Evolutionary conservation across 2,329 filamentous ascomycete genomes (phyloP), one percentile per base, ranked within the genome.

Genomic region (Aplosporella prunicola): DNA sequence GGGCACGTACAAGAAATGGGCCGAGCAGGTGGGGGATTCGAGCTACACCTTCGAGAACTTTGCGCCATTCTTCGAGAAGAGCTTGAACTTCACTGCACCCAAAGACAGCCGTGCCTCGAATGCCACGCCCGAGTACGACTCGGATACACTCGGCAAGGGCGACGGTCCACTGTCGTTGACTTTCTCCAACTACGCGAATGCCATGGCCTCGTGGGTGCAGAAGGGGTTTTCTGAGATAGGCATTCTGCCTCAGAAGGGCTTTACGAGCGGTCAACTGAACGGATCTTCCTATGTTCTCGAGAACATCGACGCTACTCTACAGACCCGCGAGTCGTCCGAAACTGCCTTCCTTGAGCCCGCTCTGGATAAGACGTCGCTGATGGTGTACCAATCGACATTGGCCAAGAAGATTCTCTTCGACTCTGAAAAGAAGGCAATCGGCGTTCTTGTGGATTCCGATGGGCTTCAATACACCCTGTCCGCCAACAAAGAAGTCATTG

Each of bases 401-500:
- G 34, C 26, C 7, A 39, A 35, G 23, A 46, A 45, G 33, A 32
- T 51, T 9, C 5, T 48, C 3, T 51, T 53, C 41, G 37, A 57
- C 25, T 30, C 14, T 2, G 32, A 41, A 15, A 49, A 51, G 39
- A 45, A 20, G 5, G 52, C 52, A 1, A 53, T 40, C 3, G 51
- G 51, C 8, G 51, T 53, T 5, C 20, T 22, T 5, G 38, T 51
- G 5, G 27, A 42, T 6, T 45, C 45, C 3, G n/a, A 24, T 4
- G 45, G 45, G 0, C 2, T 31, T 9, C 11, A 18, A 3, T 50
- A 45, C 9, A 44, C 26, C 9, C 38, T 55, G 8, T 42, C 31
- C 0, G 60, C 60, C 3, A 53, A 47, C 6, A 58, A 61, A 26
- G 64, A 68, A 43, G 59, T 67, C 14, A 63, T 69, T 16, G 37